phyloP scores from a whole-genome alignment of 768 basidiomycete species.

The Pluteus cervinus region DNA sequence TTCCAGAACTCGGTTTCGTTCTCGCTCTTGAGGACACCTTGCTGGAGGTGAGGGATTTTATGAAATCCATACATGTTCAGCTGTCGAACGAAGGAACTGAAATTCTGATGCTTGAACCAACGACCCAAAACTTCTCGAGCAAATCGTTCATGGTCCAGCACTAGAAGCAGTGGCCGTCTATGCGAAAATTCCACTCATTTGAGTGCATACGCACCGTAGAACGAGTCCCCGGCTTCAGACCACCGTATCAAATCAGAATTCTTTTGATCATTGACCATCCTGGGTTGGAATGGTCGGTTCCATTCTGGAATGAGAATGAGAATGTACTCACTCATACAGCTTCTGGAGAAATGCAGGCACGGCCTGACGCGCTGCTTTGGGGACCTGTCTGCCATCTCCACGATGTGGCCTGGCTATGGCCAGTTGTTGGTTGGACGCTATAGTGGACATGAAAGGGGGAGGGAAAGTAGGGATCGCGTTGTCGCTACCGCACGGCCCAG shows the following conservation, averaged over 20 bases:
- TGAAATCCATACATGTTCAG: conserved; percentile 96
- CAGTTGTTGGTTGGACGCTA: too few relatives aligned
- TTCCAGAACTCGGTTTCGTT: conserved; percentile 83
- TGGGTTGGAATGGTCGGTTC: conserved; percentile 22
- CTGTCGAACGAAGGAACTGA: conserved; percentile 86
- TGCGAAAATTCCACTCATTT: neutral
- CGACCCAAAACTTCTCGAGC: conserved; percentile 83
- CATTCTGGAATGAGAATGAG: conserved; percentile 5
- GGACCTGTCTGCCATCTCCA: conserved; percentile 22
- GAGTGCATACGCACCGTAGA: conserved; percentile 57
- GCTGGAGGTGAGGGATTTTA: conserved; percentile 93
- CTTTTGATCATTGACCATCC: conserved; percentile 86
- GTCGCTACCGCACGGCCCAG: too few relatives aligned
- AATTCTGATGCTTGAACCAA: conserved; percentile 98
- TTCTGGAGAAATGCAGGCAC: conserved; percentile 88
- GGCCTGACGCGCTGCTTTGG: conserved; percentile 30
- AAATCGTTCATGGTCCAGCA: conserved; percentile 88
- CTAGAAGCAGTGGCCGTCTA: conserved; percentile 29
- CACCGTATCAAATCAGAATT: conserved; percentile 86
- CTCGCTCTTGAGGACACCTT: conserved; percentile 85
- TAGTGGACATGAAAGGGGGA: too few relatives aligned
- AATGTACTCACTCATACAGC: conserved; percentile 70
- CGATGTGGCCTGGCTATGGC: too few relatives aligned
- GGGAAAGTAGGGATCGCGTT: too few relatives aligned
- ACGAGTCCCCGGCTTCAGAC: conserved; percentile 88